Evolutionary conservation across 2,329 filamentous ascomycete species (phyloP), one percentile per base, ranked within the genome.

Genomic region (Colletotrichum plurivorum): DNA sequence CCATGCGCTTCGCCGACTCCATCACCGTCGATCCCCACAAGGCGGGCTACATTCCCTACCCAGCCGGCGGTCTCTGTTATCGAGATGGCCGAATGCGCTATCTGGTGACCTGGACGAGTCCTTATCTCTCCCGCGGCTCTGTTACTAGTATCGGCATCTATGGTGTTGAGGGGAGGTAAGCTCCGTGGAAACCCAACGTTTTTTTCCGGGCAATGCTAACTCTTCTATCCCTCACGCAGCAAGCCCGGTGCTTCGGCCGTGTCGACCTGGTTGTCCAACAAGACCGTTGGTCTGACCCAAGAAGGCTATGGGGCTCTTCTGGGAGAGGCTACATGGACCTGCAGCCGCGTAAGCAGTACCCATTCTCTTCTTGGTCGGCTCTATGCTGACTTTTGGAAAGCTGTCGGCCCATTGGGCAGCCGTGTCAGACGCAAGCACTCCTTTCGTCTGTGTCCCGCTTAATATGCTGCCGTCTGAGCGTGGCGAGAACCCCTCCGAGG

Each of bases 21-120:
- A 81, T 85, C 39, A 86, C 84, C 0, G 80, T 85, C 7, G 84
- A 86, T 64, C 83, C 83, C 0, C 82, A 86, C 67, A 85, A 85
- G 64, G 77, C 81, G 2, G 83, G 82, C 0, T 84, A 85, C 49
- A 82, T 84, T 27, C 81, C 80, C 0, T 85, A 85, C 63, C 84
- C 84, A 0, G 82, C 82, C 0, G 83, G 83, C 4, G 79, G 79
- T 1, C 66, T 85, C n/a, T 79, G 78, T 6, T 85, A 85, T 57
- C 76, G 79, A 1, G 83, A 85, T 53, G 82, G 77, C 1, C 73
- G 83, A 1, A 83, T 84, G 80, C 75, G 80, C 36, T 79, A 78
- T 64, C 63, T 84, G 5, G 78, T 85, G 0, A 65, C 83, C 0
- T 85, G 83, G 83, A 81, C 81, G 0, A 78, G 77, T 1, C 82